Percentiles rank a stretch among this genome's conserved stretches.
Conservation (phyloP, 148 eudicot genomes). For the Chenopodium quinoa region DNA sequence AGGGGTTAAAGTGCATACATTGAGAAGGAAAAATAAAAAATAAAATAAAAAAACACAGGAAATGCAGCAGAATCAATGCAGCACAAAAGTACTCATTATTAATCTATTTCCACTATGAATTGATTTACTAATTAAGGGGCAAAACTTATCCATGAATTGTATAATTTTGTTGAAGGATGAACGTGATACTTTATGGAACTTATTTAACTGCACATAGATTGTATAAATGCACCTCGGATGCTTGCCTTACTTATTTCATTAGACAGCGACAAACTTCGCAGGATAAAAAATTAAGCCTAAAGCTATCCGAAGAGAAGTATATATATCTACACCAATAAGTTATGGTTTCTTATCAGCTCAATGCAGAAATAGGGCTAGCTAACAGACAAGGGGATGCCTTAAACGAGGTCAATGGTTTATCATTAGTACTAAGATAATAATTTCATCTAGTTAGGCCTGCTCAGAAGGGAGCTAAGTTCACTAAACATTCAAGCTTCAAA, state of each 20-base stretch:
- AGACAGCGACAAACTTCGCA: not conserved
- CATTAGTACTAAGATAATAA: not conserved
- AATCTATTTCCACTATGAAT: not conserved
- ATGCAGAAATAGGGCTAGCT: not conserved
- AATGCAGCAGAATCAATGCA: conserved; percentile 5
- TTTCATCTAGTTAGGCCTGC: not conserved
- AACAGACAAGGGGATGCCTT: conserved; percentile 1
- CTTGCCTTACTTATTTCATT: not conserved
- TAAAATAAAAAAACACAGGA: not conserved
- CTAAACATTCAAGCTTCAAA: not conserved
- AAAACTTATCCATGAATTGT: not conserved
- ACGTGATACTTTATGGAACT: conserved; percentile 12
- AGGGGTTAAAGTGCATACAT: not conserved
- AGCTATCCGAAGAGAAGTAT: not conserved
- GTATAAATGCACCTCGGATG: not conserved
- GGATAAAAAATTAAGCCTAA: not conserved
- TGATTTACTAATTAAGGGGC: not conserved
- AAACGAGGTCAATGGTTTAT: conserved; percentile 19
- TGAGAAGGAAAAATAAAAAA: not conserved
- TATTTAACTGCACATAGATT: not conserved
- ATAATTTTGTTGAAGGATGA: not conserved
- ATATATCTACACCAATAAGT: not conserved
- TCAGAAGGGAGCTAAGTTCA: not conserved
- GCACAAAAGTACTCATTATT: not conserved
- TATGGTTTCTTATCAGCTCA: not conserved